A percentile compares a stretch with the other conserved stretches of the same genome.
Evolutionary conservation across 2,329 filamentous ascomycete genomes (phyloP).

Genomic region (Penicillium sclerotiorum): DNA sequence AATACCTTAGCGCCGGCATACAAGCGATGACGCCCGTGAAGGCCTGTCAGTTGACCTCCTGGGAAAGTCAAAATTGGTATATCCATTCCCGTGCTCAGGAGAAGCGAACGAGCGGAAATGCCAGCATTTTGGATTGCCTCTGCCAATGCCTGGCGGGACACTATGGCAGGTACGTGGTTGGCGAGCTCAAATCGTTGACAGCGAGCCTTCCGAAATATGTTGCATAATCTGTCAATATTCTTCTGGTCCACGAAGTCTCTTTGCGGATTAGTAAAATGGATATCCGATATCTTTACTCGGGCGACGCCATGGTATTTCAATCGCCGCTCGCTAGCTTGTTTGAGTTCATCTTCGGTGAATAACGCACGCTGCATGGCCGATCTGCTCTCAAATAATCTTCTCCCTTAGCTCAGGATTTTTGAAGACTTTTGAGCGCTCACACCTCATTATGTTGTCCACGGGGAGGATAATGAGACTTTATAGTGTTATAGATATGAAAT

Average conservation of each 20-base stretch:
- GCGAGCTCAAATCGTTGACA: constrained; percentile 9
- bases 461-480: too few species aligned
- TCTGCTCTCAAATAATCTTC: too few species aligned
- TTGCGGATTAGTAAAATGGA: constrained; percentile 7
- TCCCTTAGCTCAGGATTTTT: too few species aligned
- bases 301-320: constrained; percentile 24
- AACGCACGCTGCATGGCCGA: too few species aligned
- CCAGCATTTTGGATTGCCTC: constrained; percentile 12
- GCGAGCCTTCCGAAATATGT: constrained; percentile 15
- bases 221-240: constrained; percentile 16
- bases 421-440: too few species aligned
- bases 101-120: not conserved
- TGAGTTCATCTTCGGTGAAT: constrained; percentile 13
- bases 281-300: constrained; percentile 17
- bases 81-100: too few species aligned
- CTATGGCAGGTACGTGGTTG: constrained; percentile 13
- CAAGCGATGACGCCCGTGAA: constrained; percentile 29
- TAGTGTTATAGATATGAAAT: too few species aligned
- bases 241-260: constrained; percentile 2
- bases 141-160: constrained; percentile 8
- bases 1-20: constrained; percentile 22
- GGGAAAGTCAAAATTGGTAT: constrained; percentile 13
- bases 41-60: constrained; percentile 23
- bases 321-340: constrained; percentile 17
- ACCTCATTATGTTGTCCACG: too few species aligned